Evolutionary conservation across 768 basidiomycete species (phyloP), one percentile per base, ranked within the genome.

Genomic region (Ramaria sp.): DNA sequence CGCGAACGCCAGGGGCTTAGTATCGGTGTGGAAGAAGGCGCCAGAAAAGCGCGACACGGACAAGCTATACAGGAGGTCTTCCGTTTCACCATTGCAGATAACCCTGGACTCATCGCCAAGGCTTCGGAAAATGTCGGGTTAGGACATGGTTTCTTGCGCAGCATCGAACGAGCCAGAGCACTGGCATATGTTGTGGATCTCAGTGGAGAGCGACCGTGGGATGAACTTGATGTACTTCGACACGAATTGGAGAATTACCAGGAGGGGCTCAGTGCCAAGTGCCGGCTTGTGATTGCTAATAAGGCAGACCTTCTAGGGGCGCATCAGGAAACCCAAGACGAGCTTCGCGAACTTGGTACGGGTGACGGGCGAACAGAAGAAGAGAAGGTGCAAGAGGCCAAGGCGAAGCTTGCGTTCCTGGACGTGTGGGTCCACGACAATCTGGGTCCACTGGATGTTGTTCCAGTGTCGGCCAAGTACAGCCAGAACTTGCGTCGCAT

Each of bases 81-180:
- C 68, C 81, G 96, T 10, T 96, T 98, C 75, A 96, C 92, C 13
- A 84, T 99, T 62, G 90, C 93, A 38, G 96, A 99, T 71, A 98
- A 97, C 66, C 96, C 96, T 0, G 96, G 96, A 7, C 82, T 98
- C 46, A 84, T 98, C 57, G 78, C 81, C 9, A 76, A 79, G 13
- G 89, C 93, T 2, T 88, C 91, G 2, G 83, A 91, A 64, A 89
- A 95, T 66, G 83, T 91, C 50, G 96, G 94, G 3, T 78, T 98
- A 1, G 96, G 95, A 0, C 92, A 97, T 69, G 86, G 88, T 1
- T 98, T 98, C 75, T 71, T 99, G 30, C 82, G 92, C 12, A 86
- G 91, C 0, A 90, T 98, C 69, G 94, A 98, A 65, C 84, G 96
- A 5, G 91, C 91, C 12, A 81, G 84, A 31, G 90, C 88, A 7